A percentile compares a stretch with the other conserved stretches of the same genome.
Conservation (phyloP, 2,329 filamentous ascomycete species). For the Aspergillus terreus region DNA sequence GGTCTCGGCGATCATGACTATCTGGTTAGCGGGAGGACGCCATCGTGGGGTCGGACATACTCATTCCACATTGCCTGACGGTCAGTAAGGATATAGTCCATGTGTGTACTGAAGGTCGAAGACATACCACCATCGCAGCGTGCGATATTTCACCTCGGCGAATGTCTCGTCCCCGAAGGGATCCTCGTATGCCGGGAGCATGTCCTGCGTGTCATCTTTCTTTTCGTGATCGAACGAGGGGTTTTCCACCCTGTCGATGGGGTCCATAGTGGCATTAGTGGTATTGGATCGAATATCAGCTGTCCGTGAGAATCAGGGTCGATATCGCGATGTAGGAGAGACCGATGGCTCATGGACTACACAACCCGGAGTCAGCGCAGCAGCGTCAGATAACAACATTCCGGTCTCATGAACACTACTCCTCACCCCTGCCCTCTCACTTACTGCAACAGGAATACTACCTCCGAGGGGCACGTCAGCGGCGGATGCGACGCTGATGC, state of each 20-base stretch:
- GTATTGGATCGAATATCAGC: too few species aligned
- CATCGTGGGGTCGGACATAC: slow-evolving; percentile 18
- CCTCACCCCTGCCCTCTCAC: too few species aligned
- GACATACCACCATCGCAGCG: slow-evolving; percentile 40
- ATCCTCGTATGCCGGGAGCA: slow-evolving; percentile 13
- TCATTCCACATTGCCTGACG: slow-evolving; percentile 35
- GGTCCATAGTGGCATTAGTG: too few species aligned
- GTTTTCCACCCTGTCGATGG: not conserved
- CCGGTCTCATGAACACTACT: too few species aligned
- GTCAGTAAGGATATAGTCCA: too few species aligned
- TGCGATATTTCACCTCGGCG: slow-evolving; percentile 46
- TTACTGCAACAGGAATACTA: too few species aligned
- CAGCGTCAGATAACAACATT: too few species aligned
- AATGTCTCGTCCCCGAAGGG: slow-evolving; percentile 31
- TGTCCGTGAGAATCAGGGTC: too few species aligned
- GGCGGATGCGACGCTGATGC: not conserved
- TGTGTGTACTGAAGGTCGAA: too few species aligned
- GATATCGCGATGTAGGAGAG: too few species aligned
- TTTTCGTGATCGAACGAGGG: not conserved
- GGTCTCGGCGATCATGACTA: slow-evolving; percentile 54
- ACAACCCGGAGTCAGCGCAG: too few species aligned
- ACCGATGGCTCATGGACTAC: too few species aligned
- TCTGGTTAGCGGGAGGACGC: not conserved
- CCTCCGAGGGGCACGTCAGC: not conserved
- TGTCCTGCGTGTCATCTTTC: not conserved